phyloP scores from a whole-genome alignment of 1,139 yeast genomes.

The Wickerhamiella infanticola region DNA sequence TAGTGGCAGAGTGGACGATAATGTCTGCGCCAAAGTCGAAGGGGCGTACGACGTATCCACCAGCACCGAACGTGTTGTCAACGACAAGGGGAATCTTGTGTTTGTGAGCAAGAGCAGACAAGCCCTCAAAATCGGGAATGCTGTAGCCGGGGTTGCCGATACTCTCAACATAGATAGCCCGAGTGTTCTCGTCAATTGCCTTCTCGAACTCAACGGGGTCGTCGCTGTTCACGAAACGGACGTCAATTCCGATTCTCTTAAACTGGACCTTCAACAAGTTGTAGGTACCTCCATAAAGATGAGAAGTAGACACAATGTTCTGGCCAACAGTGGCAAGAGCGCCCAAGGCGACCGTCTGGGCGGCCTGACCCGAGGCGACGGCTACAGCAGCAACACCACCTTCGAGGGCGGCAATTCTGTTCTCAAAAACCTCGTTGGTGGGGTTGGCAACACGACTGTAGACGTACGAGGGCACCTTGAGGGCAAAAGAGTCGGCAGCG shows the following conservation, averaged over 20 bases:
- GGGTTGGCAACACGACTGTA: constrained; percentile 90
- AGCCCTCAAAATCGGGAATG: constrained; percentile 76
- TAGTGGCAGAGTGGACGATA: constrained; percentile 79
- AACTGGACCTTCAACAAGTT: constrained; percentile 89
- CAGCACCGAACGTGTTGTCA: constrained; percentile 96
- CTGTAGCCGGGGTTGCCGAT: constrained; percentile 91
- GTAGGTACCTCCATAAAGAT: constrained; percentile 88
- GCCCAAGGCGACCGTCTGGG: constrained; percentile 71
- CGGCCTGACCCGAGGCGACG: constrained; percentile 91
- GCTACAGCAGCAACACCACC: constrained; percentile 86
- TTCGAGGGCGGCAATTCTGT: constrained; percentile 84
- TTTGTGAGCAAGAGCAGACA: constrained; percentile 66
- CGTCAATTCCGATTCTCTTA: constrained; percentile 67
- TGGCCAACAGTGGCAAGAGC: constrained; percentile 82
- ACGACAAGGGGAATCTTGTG: constrained; percentile 86
- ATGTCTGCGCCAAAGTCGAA: constrained; percentile 82
- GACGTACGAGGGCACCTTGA: constrained; percentile 67
- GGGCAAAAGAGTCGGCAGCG: constrained; percentile 80
- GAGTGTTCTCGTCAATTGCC: constrained; percentile 67
- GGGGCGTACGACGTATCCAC: constrained; percentile 79
- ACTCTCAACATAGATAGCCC: constrained; percentile 78
- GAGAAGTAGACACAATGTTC: constrained; percentile 77
- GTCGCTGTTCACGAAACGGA: constrained; percentile 65
- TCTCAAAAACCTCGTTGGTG: constrained; percentile 78
- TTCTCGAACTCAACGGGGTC: constrained; percentile 53